phyloP scores from a whole-genome alignment of 495 filamentous ascomycete species.

The Penicillium arizonense region DNA sequence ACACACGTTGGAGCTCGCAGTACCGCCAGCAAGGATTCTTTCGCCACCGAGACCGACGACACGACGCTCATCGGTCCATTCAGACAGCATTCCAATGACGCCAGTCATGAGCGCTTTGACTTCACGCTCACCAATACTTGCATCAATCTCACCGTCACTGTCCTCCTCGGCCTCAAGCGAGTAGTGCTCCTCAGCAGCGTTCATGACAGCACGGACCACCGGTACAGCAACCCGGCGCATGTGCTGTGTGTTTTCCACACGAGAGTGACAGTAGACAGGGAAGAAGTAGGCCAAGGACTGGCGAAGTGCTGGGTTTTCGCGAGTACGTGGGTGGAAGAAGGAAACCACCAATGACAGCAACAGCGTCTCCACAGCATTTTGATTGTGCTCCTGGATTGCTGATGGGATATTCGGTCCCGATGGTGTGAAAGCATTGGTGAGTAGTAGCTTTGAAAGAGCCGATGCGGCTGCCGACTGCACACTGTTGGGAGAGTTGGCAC shows the following conservation, averaged over 20 bases:
- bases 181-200: slow-evolving; percentile 48
- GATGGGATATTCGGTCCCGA: slow-evolving; percentile 36
- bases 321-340: slow-evolving; percentile 88
- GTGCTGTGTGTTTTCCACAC: slow-evolving; percentile 71
- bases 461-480: slow-evolving; percentile 82
- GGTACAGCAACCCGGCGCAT: slow-evolving; percentile 71
- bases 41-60: slow-evolving; percentile 68
- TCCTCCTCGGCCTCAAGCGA: slow-evolving; percentile 55
- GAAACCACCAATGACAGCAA: slow-evolving; percentile 78
- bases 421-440: slow-evolving; percentile 56
- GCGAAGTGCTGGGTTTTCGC: slow-evolving; percentile 78
- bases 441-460: slow-evolving; percentile 81
- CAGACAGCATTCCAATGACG: slow-evolving; percentile 77
- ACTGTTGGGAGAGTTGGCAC: slow-evolving; percentile 61
- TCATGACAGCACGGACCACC: slow-evolving; percentile 62
- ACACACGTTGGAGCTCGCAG: slow-evolving; percentile 50
- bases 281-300: slow-evolving; percentile 94
- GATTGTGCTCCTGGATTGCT: slow-evolving; percentile 48
- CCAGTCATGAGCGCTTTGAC: slow-evolving; percentile 74
- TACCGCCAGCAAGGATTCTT: slow-evolving; percentile 48
- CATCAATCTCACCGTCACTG: slow-evolving; percentile 55
- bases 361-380: slow-evolving; percentile 56
- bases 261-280: slow-evolving; percentile 88
- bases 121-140: slow-evolving; percentile 72
- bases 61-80: slow-evolving; percentile 95